Percentiles rank a stretch among this genome's conserved stretches.
These are phyloP conservation scores for Populus ilicifolia DNA, from an alignment of 345 rosid genomes.

Conservation along the genomic window DNA sequence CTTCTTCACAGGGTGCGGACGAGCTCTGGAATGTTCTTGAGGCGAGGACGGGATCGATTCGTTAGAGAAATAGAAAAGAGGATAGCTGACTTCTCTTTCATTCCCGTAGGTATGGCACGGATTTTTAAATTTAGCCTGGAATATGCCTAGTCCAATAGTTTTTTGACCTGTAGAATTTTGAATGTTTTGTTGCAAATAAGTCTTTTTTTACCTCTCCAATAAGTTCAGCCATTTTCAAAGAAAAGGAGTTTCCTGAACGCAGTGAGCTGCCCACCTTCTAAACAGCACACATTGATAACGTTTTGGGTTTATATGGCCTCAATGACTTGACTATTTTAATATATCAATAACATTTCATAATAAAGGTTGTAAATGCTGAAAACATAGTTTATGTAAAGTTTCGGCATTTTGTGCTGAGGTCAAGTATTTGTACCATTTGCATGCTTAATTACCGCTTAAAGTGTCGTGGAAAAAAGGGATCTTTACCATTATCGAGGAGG, in stretches of 20 bases:
- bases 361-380: neutral
- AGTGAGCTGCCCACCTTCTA: neutral
- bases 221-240: too few relatives aligned
- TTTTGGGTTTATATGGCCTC: neutral
- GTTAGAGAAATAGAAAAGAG: constrained; percentile 66
- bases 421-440: neutral
- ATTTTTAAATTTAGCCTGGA: neutral
- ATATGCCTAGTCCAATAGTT: neutral
- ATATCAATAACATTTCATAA: neutral
- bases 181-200: too few relatives aligned
- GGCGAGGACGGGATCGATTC: constrained; percentile 66
- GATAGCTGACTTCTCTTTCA: constrained; percentile 79
- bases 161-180: neutral
- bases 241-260: too few relatives aligned
- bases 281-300: neutral
- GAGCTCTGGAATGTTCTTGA: constrained; percentile 85
- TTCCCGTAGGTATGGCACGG: constrained; percentile 61
- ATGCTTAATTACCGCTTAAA: neutral
- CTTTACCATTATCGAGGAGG: neutral
- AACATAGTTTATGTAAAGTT: neutral
- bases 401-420: too few relatives aligned
- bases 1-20: constrained; percentile 67
- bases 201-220: too few relatives aligned
- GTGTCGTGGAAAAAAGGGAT: neutral
- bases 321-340: neutral